Conservation (phyloP, 345 rosid genomes). For the Camelina sativa region DNA sequence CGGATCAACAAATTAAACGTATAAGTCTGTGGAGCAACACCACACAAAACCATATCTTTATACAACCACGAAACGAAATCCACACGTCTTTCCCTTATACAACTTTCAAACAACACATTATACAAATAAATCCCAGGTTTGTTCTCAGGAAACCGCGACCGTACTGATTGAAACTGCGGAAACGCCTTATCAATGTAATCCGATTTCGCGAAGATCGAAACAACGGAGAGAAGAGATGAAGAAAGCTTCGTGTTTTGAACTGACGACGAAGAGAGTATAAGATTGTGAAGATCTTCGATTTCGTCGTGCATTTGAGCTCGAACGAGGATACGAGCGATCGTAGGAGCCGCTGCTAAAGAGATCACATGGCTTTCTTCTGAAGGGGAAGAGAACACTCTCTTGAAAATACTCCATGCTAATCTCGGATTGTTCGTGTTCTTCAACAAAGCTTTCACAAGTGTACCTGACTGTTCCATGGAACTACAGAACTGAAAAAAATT, state of each 20-base stretch:
- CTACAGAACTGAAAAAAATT: not conserved
- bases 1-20: constrained; percentile 80
- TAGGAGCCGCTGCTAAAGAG: constrained; percentile 51
- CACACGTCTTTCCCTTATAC: constrained; percentile 49
- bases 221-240: constrained; percentile 53
- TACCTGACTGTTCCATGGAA: constrained; percentile 55
- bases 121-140: constrained; percentile 59
- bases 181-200: constrained; percentile 57
- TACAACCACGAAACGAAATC: constrained; percentile 76
- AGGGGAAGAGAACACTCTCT: constrained; percentile 65
- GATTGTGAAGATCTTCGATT: constrained; percentile 66
- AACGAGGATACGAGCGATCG: constrained; percentile 68
- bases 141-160: constrained; percentile 55
- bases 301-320: constrained; percentile 66
- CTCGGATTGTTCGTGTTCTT: constrained; percentile 69
- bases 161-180: constrained; percentile 60
- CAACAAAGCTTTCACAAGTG: constrained; percentile 61
- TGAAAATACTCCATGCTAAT: constrained; percentile 86
- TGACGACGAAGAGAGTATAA: constrained; percentile 51
- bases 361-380: constrained; percentile 32
- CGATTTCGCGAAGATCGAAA: constrained; percentile 57
- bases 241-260: constrained; percentile 36
- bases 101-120: constrained; percentile 63
- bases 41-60: constrained; percentile 65
- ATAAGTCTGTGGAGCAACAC: constrained; percentile 74